phyloP scores from a whole-genome alignment of 345 rosid genomes.

The Eutrema japonicum region DNA sequence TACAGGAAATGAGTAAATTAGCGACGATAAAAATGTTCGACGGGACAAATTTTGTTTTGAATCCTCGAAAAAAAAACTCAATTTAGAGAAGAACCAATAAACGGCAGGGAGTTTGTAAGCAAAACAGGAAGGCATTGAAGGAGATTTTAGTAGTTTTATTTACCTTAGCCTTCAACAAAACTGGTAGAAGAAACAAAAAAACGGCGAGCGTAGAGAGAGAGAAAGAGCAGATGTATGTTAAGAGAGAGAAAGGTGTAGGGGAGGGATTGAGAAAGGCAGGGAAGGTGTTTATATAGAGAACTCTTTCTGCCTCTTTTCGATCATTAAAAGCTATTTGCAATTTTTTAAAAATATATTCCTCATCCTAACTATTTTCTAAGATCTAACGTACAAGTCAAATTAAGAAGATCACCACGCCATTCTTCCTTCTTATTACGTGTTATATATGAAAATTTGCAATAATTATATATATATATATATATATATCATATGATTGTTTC shows the following conservation, averaged over 20 bases:
- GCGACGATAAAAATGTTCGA: not conserved
- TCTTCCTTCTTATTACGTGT: constrained; percentile 27
- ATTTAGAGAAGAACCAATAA: not conserved
- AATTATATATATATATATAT: constrained; percentile 2
- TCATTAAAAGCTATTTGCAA: constrained; percentile 42
- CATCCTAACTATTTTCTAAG: constrained; percentile 38
- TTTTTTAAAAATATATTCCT: not conserved
- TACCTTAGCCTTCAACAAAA: constrained; percentile 32
- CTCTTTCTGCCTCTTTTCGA: constrained; percentile 38
- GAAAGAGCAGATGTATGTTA: not conserved
- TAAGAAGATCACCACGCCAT: constrained; percentile 33
- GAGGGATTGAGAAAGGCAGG: constrained; percentile 34
- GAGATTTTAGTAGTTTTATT: not conserved
- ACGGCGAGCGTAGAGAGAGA: constrained; percentile 15
- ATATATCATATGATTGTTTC: constrained; percentile 29
- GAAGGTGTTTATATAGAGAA: constrained; percentile 40
- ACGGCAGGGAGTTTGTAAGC: constrained; percentile 18
- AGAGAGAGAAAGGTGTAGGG: constrained; percentile 41
- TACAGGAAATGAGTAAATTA: not conserved
- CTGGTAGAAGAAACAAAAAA: not conserved
- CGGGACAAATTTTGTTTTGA: not conserved
- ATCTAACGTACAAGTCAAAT: constrained; percentile 46
- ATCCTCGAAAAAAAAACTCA: not conserved
- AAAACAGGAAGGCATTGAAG: constrained; percentile 10
- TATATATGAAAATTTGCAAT: not conserved